Percentiles rank a stretch among this genome's conserved stretches.
phyloP scores from a whole-genome alignment of 1,284 basidiomycete species.

The Ustilago vetiveriae region DNA sequence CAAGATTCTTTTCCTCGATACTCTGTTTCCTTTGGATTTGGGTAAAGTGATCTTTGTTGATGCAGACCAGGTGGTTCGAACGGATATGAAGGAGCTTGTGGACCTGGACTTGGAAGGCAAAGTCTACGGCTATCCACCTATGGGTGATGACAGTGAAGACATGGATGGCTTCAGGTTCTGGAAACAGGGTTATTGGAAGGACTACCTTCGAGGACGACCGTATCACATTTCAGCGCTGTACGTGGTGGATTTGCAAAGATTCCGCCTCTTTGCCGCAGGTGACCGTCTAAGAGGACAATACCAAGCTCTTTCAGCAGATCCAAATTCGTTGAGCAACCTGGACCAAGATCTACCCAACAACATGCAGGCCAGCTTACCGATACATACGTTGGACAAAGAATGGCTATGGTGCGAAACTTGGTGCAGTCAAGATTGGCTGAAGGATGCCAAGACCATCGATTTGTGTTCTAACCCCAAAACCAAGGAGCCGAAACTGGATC shows the following conservation, averaged over 20 bases:
- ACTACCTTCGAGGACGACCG: constrained; percentile 46
- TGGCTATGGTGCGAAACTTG: constrained; percentile 68
- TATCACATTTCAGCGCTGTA: constrained; percentile 77
- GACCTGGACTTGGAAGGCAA: constrained; percentile 85
- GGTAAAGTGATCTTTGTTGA: constrained; percentile 99
- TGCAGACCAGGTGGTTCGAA: constrained; percentile 83
- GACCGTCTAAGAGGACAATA: constrained; percentile 92
- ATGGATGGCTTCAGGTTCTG: constrained; percentile 98
- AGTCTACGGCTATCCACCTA: constrained; percentile 80
- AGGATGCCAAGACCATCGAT: constrained; percentile 65
- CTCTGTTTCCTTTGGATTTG: constrained; percentile 96
- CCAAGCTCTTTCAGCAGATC: constrained; percentile 90
- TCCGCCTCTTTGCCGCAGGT: constrained; percentile 77
- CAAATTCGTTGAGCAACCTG: constrained; percentile 89
- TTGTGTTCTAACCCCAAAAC: constrained; percentile 68
- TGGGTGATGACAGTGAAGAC: constrained; percentile 92
- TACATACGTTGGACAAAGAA: constrained; percentile 58
- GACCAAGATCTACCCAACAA: constrained; percentile 75
- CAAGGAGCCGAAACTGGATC: constrained; percentile 92
- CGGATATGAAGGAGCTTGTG: constrained; percentile 91
- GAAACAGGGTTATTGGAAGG: constrained; percentile 76
- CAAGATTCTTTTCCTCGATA: constrained; percentile 98
- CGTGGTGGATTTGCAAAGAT: constrained; percentile 92
- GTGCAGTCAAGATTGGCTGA: constrained; percentile 59
- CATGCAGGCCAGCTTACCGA: constrained; percentile 58